Evolutionary conservation across 1,284 basidiomycete genomes (phyloP).

Genomic region (Heterobasidion parviporum): DNA sequence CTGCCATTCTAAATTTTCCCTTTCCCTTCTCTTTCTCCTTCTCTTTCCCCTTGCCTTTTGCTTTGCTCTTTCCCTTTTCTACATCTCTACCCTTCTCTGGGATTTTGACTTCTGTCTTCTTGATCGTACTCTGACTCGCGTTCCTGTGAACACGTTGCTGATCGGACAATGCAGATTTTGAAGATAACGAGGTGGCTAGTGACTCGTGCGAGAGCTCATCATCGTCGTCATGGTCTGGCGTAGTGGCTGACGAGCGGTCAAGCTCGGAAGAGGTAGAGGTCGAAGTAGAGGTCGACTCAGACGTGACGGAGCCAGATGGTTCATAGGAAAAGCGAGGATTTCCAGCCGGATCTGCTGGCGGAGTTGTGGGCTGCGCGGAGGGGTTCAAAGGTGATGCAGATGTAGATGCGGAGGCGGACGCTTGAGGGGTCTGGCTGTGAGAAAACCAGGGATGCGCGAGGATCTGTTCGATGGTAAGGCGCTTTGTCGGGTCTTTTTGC

Average conservation of each 20-base stretch:
- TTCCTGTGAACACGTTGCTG: constrained; percentile 33
- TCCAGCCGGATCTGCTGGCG: constrained; percentile 11
- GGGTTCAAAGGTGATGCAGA: constrained; percentile 15
- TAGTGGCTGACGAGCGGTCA: constrained; percentile 44
- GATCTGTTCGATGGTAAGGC: constrained; percentile 80
- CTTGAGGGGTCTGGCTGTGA: constrained; percentile 21
- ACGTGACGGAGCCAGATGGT: constrained; percentile 35
- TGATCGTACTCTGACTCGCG: constrained; percentile 44
- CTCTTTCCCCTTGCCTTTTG: constrained; percentile 11
- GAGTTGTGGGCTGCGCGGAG: constrained; percentile 13
- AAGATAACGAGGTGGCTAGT: constrained; percentile 23
- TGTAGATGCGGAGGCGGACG: constrained; percentile 19
- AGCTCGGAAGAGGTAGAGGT: constrained; percentile 46
- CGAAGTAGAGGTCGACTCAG: constrained; percentile 36
- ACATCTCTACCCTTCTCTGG: not conserved
- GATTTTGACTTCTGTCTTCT: constrained; percentile 10
- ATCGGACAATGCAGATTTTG: no score
- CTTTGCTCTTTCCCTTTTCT: constrained; percentile 4
- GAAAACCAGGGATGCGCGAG: constrained; percentile 90
- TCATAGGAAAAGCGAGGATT: constrained; percentile 18
- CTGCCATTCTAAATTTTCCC: constrained; percentile 10
- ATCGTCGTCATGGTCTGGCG: constrained; percentile 33
- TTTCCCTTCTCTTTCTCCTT: constrained; percentile 5
- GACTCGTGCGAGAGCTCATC: constrained; percentile 2
- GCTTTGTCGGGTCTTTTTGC: constrained; percentile 69